phyloP scores from a whole-genome alignment of 2,329 filamentous ascomycete species.

The Triangularia verruculosa region DNA sequence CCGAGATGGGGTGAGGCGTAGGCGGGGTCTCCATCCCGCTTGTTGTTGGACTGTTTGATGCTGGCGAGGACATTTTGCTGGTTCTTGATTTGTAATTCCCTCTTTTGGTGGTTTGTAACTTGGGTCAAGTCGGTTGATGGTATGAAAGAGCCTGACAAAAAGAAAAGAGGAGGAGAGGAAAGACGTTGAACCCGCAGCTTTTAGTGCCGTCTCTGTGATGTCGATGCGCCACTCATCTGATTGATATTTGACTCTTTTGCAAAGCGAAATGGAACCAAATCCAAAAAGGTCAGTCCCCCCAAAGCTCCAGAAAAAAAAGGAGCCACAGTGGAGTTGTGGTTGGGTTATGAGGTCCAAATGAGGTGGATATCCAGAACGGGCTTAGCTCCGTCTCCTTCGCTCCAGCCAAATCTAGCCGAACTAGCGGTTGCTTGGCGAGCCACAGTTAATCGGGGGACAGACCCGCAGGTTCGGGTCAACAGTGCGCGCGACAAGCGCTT shows the following conservation, averaged over 20 bases:
- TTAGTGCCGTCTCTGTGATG: neutral
- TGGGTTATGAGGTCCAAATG: neutral
- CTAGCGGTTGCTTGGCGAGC: neutral
- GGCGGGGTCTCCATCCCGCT: neutral
- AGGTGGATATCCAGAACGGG: neutral
- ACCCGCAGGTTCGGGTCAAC: neutral
- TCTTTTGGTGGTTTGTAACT: neutral
- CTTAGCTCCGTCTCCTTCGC: neutral
- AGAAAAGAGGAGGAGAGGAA: neutral
- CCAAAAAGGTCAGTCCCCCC: neutral
- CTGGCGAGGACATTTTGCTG: neutral
- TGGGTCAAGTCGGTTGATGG: neutral
- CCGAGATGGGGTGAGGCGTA: slow-evolving; percentile 17
- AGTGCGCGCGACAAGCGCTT: neutral
- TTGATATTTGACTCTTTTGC: neutral
- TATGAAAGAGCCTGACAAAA: neutral
- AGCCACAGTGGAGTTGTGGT: neutral
- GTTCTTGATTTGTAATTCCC: too few species aligned
- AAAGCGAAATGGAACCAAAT: neutral
- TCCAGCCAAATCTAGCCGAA: neutral
- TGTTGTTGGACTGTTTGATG: neutral
- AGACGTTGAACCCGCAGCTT: neutral
- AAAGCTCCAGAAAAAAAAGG: neutral
- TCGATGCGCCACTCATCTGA: neutral
- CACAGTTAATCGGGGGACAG: neutral